Evolutionary conservation across 768 basidiomycete species (phyloP).

Genomic region (Filobasidium floriforme): DNA sequence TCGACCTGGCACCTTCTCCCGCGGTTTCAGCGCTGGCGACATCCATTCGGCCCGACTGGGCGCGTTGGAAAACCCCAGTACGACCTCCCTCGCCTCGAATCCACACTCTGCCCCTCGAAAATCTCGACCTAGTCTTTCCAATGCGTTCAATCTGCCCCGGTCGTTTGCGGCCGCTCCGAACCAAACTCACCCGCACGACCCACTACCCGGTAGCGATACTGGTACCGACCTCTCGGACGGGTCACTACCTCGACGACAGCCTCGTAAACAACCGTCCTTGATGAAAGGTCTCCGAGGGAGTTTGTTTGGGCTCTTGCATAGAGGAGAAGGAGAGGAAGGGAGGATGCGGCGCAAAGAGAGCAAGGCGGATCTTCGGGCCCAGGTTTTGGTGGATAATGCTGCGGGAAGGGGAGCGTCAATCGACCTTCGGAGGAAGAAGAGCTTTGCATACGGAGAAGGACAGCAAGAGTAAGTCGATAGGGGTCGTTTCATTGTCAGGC

Average conservation of each 20-base stretch:
- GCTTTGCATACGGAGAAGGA: background rate
- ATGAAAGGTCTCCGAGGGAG: slow-evolving; percentile 4
- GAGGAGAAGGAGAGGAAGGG: background rate
- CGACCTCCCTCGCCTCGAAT: background rate
- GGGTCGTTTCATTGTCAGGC: background rate
- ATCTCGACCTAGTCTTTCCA: slow-evolving; percentile 1
- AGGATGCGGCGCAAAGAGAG: background rate
- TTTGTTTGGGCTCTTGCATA: slow-evolving; percentile 3
- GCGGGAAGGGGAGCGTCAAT: background rate
- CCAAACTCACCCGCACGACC: background rate
- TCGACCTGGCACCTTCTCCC: background rate
- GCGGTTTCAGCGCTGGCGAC: slow-evolving; percentile 1
- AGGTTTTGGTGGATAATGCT: background rate
- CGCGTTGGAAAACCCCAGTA: background rate
- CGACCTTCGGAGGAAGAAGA: background rate
- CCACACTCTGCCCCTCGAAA: background rate
- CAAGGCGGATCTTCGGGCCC: background rate
- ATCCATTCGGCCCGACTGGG: background rate
- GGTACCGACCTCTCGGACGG: background rate
- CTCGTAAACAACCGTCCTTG: slow-evolving; percentile 5
- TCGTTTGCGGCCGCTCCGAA: background rate
- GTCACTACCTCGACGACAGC: background rate
- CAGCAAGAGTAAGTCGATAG: background rate
- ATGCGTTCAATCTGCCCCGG: background rate
- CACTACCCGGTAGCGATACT: too few species aligned